Evolutionary conservation across 2,329 filamentous ascomycete genomes (phyloP), one percentile per base, ranked within the genome.

Genomic region (Aspergillus bombycis): DNA sequence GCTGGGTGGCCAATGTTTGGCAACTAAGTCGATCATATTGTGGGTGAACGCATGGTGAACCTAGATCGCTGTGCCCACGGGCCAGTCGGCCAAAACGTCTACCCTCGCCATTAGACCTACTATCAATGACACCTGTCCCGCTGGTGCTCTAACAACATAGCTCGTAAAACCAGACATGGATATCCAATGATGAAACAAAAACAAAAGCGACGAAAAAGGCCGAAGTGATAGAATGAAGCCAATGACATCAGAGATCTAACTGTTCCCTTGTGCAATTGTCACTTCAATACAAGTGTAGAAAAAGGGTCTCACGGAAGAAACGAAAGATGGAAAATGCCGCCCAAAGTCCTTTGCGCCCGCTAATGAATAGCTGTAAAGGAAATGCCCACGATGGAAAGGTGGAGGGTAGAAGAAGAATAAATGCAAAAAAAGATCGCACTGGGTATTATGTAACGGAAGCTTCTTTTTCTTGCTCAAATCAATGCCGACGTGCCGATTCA

Each of bases 261-360:
- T 53, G 41, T 32, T 21, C 45, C 36, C 38, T 41, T n/a, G 28
- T 26, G 16, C 52, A 34, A 38, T 28, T 26, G 52, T n/a, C 52
- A 38, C 52, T 21, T 55, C 32, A 55, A 55, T 19, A 38, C 38
- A 52, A 48, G 23, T 34, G 59, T 45, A 52, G 58, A 61, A 45
- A 50, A 38, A 11, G 53, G n/a, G 52, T 54, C 34, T 63, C 57
- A 57, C 57, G 36, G 34, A 58, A 61, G 58, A 64, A 60, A 63
- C 19, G n/a, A n/a, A 59, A 64, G 60, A 54, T 62, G 56, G 56
- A 71, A 64, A 58, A 74, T 74, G 71, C 75, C 75, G 70, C 73
- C 73, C 72, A 67, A 71, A 67, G 72, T 63, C 68, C 71, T 71
- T 72, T 75, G 74, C 75, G 75, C 75, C 75, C 74, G 74, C 75